A percentile compares a stretch with the other conserved stretches of the same genome.
Conservation (phyloP, 768 basidiomycete genomes). For the Boletus pseudo-olivaceus region DNA sequence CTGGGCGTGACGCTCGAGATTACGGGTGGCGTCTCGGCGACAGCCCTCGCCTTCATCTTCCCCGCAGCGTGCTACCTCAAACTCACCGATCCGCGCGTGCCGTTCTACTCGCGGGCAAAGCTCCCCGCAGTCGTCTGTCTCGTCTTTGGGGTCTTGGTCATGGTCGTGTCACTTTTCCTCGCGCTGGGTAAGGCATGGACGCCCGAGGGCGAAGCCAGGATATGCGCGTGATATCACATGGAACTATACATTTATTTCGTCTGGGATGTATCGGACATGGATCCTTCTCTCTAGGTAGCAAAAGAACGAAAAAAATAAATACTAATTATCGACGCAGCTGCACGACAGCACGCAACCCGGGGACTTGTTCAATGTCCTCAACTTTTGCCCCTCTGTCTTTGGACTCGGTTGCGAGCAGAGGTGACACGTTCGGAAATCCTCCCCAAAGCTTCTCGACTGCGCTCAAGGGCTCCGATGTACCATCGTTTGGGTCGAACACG, state of each 20-base stretch:
- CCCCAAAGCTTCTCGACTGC: conserved; percentile 71
- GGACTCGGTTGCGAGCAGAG: conserved; percentile 70
- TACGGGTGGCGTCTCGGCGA: conserved; percentile 93
- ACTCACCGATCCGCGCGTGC: conserved; percentile 51
- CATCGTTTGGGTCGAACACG: conserved; percentile 57
- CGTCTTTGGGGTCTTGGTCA: conserved; percentile 70
- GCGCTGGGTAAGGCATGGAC: conserved; percentile 80
- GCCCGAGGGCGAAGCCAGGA: conserved; percentile 63
- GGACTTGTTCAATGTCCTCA: conserved; percentile 55
- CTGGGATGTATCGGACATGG: conserved; percentile 6
- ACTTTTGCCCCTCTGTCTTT: conserved; percentile 59
- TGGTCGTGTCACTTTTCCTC: conserved; percentile 73
- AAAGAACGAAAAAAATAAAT: neutral
- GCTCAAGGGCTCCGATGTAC: conserved; percentile 48
- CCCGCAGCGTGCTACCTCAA: conserved; percentile 85
- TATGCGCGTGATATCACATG: conserved; percentile 52
- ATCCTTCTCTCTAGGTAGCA: conserved; percentile 7
- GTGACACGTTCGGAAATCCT: conserved; percentile 60
- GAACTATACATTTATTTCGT: conserved; percentile 25
- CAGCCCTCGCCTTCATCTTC: conserved; percentile 90
- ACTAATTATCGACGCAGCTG: conserved; percentile 16
- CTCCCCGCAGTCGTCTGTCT: conserved; percentile 74
- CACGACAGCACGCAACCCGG: conserved; percentile 48
- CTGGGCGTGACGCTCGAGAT: conserved; percentile 98
- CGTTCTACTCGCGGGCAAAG: conserved; percentile 69